These are phyloP conservation scores for Botrytis cinerea DNA, from an alignment of 2,329 filamentous ascomycete genomes.

Conservation along the genomic window DNA sequence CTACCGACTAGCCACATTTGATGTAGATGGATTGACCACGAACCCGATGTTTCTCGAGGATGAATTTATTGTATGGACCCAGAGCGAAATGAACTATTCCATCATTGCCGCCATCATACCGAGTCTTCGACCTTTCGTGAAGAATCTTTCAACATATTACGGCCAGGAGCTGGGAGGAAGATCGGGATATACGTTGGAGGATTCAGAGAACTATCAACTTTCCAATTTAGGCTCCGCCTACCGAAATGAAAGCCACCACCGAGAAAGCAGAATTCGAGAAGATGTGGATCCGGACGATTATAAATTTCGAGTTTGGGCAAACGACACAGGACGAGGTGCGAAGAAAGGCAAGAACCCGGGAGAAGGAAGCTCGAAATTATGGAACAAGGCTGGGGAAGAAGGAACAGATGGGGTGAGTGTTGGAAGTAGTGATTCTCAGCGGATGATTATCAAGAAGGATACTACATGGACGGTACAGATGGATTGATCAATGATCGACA, in stretches of 20 bases:
- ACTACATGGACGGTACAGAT: slow-evolving; percentile 34
- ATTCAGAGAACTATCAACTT: slow-evolving; percentile 24
- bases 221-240: slow-evolving; percentile 10
- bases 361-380: background rate
- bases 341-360: background rate
- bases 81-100: slow-evolving; percentile 47
- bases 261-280: background rate
- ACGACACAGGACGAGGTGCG: background rate
- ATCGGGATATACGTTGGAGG: slow-evolving; percentile 6
- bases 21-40: slow-evolving; percentile 38
- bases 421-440: slow-evolving; percentile 28
- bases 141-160: slow-evolving; percentile 42
- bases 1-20: slow-evolving; percentile 45
- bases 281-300: slow-evolving; percentile 25
- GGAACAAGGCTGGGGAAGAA: background rate
- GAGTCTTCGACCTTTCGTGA: slow-evolving; percentile 49
- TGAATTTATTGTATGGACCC: slow-evolving; percentile 43
- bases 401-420: slow-evolving; percentile 24
- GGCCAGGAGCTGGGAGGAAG: slow-evolving; percentile 31
- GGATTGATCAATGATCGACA: slow-evolving; percentile 27
- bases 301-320: slow-evolving; percentile 25
- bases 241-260: background rate
- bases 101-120: slow-evolving; percentile 48
- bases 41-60: slow-evolving; percentile 45
- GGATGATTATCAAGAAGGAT: slow-evolving; percentile 33